A percentile compares a stretch with the other conserved stretches of the same genome.
Evolutionary conservation across 371 early-diverging fungal genomes (phyloP).

Genomic region (Mitosporidium daphniae): DNA sequence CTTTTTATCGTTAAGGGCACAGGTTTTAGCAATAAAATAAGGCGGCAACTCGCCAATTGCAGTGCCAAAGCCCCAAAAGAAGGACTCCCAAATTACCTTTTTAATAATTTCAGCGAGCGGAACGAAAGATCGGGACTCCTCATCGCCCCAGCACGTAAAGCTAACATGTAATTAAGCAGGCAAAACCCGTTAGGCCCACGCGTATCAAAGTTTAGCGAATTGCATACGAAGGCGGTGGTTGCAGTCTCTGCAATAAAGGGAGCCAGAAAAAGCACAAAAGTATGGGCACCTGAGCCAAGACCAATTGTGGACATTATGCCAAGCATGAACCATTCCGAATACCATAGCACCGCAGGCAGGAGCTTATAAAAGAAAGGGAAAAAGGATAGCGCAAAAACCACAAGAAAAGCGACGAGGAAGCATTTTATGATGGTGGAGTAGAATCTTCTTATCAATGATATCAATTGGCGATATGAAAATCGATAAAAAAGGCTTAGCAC

Average conservation of each 20-base stretch:
- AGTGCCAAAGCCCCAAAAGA: conserved; percentile 58
- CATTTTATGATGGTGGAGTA: too few relatives aligned
- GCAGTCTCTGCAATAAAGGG: conserved; percentile 51
- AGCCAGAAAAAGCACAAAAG: conserved; percentile 51
- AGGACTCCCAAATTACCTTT: conserved; percentile 28
- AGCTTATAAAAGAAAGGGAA: neutral
- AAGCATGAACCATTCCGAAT: conserved; percentile 37
- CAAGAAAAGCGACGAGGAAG: too few relatives aligned
- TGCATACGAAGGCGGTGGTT: conserved; percentile 31
- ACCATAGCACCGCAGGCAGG: conserved; percentile 16
- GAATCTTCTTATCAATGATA: neutral
- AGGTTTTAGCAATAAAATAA: conserved; percentile 55
- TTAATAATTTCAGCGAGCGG: conserved; percentile 16
- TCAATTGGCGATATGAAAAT: neutral
- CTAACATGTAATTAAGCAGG: neutral
- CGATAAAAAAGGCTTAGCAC: conserved; percentile 1
- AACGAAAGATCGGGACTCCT: conserved; percentile 5
- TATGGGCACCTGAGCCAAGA: conserved; percentile 56
- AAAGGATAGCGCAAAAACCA: too few relatives aligned
- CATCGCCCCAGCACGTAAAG: conserved; percentile 2
- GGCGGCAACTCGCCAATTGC: conserved; percentile 70
- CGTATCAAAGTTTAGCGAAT: conserved; percentile 19
- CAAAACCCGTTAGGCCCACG: conserved; percentile 16
- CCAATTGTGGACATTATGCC: conserved; percentile 57
- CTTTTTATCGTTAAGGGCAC: conserved; percentile 22